Percentiles rank a stretch among this genome's conserved stretches.
These are phyloP conservation scores for Myxozyma vanderwaltii DNA, from an alignment of 805 yeast genomes.

Conservation along the genomic window DNA sequence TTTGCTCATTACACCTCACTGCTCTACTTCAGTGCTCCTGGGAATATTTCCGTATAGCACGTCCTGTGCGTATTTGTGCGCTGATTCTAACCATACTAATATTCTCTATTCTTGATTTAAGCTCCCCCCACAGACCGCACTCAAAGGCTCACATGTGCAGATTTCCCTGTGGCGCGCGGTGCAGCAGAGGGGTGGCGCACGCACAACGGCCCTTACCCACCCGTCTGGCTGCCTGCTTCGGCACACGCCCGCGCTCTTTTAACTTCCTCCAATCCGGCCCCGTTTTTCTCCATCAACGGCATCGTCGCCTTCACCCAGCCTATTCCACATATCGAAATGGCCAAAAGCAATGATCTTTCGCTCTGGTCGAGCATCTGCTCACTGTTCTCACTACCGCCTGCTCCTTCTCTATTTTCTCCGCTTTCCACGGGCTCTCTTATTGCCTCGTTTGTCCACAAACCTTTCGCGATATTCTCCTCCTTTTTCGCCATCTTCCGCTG, in stretches of 20 bases:
- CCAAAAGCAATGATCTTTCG: neutral
- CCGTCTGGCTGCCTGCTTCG: neutral
- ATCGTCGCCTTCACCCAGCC: neutral
- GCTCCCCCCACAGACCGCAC: too few species aligned
- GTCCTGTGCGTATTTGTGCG: too few species aligned
- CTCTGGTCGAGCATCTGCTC: slow-evolving; percentile 9
- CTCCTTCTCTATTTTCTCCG: slow-evolving; percentile 4
- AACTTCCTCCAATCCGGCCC: neutral
- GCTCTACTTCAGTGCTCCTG: too few species aligned
- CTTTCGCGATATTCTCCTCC: slow-evolving; percentile 3
- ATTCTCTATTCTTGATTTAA: too few species aligned
- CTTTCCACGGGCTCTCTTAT: slow-evolving; percentile 9
- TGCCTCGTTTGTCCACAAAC: slow-evolving; percentile 3
- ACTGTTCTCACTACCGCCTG: neutral
- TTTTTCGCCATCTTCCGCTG: slow-evolving; percentile 3
- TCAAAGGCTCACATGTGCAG: too few species aligned
- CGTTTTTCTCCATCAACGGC: neutral
- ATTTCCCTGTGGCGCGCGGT: too few species aligned
- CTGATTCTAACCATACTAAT: too few species aligned
- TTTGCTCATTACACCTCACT: too few species aligned
- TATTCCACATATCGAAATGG: neutral
- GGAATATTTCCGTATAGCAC: too few species aligned
- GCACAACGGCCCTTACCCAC: neutral
- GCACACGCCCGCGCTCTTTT: neutral
- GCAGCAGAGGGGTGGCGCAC: neutral